A percentile compares a stretch with the other conserved stretches of the same genome.
Conservation (phyloP, 2,329 filamentous ascomycete species). For the Fusarium solani-melongenae region DNA sequence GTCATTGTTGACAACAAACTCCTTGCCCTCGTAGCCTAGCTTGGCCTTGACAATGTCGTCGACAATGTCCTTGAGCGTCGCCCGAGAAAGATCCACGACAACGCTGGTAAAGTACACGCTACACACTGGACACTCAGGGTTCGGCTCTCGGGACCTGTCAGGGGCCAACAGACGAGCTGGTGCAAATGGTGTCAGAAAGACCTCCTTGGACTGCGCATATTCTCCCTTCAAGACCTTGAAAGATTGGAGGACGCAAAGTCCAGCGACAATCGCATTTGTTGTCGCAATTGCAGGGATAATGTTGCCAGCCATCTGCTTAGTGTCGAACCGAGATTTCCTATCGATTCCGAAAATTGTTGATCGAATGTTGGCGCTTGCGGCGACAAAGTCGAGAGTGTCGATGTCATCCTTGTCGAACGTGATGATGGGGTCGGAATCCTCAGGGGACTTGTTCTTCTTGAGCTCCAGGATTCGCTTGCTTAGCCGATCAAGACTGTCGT, state of each 20-base stretch:
- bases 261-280: slow-evolving; percentile 95
- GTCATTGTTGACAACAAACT: slow-evolving; percentile 82
- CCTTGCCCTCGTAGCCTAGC: slow-evolving; percentile 80
- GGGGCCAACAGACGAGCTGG: slow-evolving; percentile 68
- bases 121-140: slow-evolving; percentile 86
- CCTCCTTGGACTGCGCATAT: slow-evolving; percentile 78
- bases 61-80: slow-evolving; percentile 84
- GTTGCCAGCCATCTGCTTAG: slow-evolving; percentile 99
- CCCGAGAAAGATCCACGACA: slow-evolving; percentile 74
- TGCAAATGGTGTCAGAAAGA: slow-evolving; percentile 81
- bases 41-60: slow-evolving; percentile 76
- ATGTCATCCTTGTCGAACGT: slow-evolving; percentile 97
- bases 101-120: slow-evolving; percentile 76
- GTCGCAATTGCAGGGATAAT: slow-evolving; percentile 99
- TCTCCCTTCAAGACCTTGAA: slow-evolving; percentile 88
- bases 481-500: slow-evolving; percentile 82
- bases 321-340: slow-evolving; percentile 90
- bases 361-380: slow-evolving; percentile 88
- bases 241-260: slow-evolving; percentile 89
- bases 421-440: slow-evolving; percentile 72
- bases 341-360: slow-evolving; percentile 92
- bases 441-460: slow-evolving; percentile 60
- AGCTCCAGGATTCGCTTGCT: slow-evolving; percentile 77
- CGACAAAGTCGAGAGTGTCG: slow-evolving; percentile 94
- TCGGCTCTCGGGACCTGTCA: slow-evolving; percentile 71